Base-by-base conservation (phyloP, 306 rosid genomes). In the Spatholobus suberectus region DNA sequence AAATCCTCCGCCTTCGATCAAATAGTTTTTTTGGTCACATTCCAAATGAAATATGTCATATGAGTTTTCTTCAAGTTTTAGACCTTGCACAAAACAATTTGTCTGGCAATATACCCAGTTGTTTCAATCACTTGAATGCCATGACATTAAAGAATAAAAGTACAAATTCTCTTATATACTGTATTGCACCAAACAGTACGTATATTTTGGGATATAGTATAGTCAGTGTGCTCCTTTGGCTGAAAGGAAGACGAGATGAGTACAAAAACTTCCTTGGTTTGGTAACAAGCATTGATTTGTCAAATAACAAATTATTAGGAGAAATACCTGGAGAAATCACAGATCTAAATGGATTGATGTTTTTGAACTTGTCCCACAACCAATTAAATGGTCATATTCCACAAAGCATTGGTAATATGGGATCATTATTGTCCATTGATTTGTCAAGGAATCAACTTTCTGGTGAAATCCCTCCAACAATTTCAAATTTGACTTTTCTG, bases 381-480 rank as follows among this genome's bases (percentile, higher is more conserved):
- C 73, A 14, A 15, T 76, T 86, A n/a, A 44, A 2, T 8, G 83
- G 87, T 5, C 40, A 70, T 2, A 87, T 80, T 18, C 89, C 85
- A 0, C 38, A 20, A n/a, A 44, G 4, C 8, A 43, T 80, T 32
- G 85, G 87, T 1, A 76, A 52, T 10, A 75, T 87, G 77, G 4
- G 5, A 27, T 51, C 14, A 12, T 10, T 86, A 26, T 41, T 57
- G 15, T 47, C 80, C 14, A 13, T 83, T 6, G 76, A 86, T 34
- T 69, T 86, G 14, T 86, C 89, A 7, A 21, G 40, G 41, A 86
- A 86, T 82, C 65, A 62, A 12, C 82, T 86, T 51, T 61, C 12
- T 0, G 84, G 86, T 4, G 43, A 78, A 70, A 86, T 86, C 40
- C 89, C 89, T 3, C 3, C 15, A 26, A 58, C 79, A 52, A 71